Conservation (phyloP, 768 basidiomycete species). For the Russula griseocarnosa region DNA sequence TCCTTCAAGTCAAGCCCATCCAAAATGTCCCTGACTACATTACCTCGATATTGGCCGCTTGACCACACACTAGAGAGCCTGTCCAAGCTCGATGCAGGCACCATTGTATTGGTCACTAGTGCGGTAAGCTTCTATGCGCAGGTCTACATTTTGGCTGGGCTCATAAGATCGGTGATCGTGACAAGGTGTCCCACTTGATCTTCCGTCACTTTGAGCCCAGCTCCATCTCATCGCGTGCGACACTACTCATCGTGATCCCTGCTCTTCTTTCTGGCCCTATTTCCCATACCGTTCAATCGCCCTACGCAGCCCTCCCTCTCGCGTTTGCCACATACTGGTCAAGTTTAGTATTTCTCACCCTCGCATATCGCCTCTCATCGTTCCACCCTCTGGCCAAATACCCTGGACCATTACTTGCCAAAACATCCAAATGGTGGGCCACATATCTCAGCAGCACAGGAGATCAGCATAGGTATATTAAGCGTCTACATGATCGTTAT, state of each 20-base stretch:
- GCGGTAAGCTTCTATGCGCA: background rate
- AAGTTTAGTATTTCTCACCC: conserved; percentile 16
- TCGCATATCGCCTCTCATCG: conserved; percentile 47
- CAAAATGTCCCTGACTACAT: conserved; percentile 33
- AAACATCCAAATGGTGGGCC: conserved; percentile 41
- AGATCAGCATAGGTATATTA: conserved; percentile 34
- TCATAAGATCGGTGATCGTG: background rate
- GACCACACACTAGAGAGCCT: background rate
- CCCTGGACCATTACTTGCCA: conserved; percentile 47
- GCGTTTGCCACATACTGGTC: conserved; percentile 8
- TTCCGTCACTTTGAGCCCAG: conserved; percentile 16
- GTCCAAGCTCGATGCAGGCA: background rate
- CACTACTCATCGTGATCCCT: conserved; percentile 7
- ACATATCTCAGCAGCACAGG: conserved; percentile 39
- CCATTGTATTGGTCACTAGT: conserved; percentile 1
- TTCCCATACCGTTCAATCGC: background rate
- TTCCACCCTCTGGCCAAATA: conserved; percentile 50
- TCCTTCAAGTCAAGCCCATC: conserved; percentile 19
- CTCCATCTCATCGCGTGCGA: background rate
- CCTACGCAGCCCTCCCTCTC: conserved; percentile 2
- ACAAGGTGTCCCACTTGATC: conserved; percentile 6
- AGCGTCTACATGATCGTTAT: conserved; percentile 35
- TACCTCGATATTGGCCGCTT: background rate
- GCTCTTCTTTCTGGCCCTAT: conserved; percentile 12
- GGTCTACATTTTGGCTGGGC: background rate